These are phyloP conservation scores for Adansonia madagascariensis DNA, from an alignment of 441 rosid species.

Conservation along the genomic window DNA sequence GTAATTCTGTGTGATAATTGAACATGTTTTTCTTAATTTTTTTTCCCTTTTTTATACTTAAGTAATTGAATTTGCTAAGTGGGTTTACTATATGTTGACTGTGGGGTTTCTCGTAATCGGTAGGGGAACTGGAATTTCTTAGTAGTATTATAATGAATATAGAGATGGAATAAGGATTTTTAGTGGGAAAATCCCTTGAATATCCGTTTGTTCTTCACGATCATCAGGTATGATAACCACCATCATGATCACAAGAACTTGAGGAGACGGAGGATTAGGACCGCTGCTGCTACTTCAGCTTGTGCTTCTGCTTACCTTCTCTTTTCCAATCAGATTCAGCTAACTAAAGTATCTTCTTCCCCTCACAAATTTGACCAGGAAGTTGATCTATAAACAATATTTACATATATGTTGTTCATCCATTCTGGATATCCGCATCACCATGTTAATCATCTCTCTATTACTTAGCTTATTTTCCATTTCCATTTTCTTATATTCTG, in stretches of 20 bases:
- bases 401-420: constrained; percentile 26
- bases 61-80: not conserved
- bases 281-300: constrained; percentile 43
- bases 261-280: constrained; percentile 49
- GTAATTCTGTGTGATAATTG: constrained; percentile 34
- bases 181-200: constrained; percentile 42
- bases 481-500: constrained; percentile 24
- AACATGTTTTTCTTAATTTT: not conserved
- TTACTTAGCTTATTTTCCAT: not conserved
- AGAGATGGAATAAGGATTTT: constrained; percentile 45
- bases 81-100: constrained; percentile 25
- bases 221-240: constrained; percentile 80
- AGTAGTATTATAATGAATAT: constrained; percentile 19
- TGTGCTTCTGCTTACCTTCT: constrained; percentile 67
- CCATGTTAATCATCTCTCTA: not conserved
- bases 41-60: not conserved
- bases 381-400: constrained; percentile 54
- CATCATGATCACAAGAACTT: constrained; percentile 53
- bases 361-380: constrained; percentile 64
- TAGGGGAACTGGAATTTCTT: not conserved
- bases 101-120: constrained; percentile 8
- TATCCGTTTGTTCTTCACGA: constrained; percentile 62
- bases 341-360: constrained; percentile 51
- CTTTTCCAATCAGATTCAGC: constrained; percentile 63
- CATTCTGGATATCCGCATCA: constrained; percentile 23